Base-by-base conservation (phyloP, 2,329 filamentous ascomycete species). In the Cadophora luteo-olivacea region DNA sequence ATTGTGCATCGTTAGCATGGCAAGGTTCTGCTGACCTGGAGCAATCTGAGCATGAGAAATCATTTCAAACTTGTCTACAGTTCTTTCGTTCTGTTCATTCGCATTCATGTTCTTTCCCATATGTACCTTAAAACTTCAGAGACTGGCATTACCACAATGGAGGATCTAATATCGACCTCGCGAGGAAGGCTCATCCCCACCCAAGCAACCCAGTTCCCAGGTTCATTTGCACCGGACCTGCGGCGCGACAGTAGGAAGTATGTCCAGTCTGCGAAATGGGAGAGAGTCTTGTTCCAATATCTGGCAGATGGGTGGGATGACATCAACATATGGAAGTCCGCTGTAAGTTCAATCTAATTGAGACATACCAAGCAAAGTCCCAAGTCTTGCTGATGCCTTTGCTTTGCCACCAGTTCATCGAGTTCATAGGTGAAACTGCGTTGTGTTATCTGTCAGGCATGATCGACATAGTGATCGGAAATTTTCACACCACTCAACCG, bases 381-480 rank as follows among this genome's bases (percentile, higher is more conserved):
- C n/a, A n/a, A n/a, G n/a, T n/a, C n/a, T n/a, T n/a, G 41, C 41
- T 22, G 33, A 33, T 11, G 24, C 1, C 45, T 8, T 22, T 29
- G 19, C 14, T 57, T 3, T 25, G 1, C 12, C 45, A 24, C 16
- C 54, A 78, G 77, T 73, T 77, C 48, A 74, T 79, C 32, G 79
- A 80, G 67, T 72, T 71, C 3, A 64, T 78, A 12, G 79, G 74
- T 5, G 76, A 78, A 12, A 69, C 74, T 2, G 69, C 72, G 5
- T 49, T 78, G n/a, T 73, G 77, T 16, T 80, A 77, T 62, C 24
- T 79, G 0, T 76, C 76, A 1, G 78, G 75, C 3, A 77, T 78
- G 64, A 76, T 79, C 7, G 68, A 72, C 9, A 75, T 74, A 0
- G 78, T 78, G 1, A 70, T 80, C 22, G 64, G 72, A 8, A 77